Evolutionary conservation across 306 rosid genomes (phyloP), one percentile per base, ranked within the genome.

Genomic region (Adenanthera pavonina): DNA sequence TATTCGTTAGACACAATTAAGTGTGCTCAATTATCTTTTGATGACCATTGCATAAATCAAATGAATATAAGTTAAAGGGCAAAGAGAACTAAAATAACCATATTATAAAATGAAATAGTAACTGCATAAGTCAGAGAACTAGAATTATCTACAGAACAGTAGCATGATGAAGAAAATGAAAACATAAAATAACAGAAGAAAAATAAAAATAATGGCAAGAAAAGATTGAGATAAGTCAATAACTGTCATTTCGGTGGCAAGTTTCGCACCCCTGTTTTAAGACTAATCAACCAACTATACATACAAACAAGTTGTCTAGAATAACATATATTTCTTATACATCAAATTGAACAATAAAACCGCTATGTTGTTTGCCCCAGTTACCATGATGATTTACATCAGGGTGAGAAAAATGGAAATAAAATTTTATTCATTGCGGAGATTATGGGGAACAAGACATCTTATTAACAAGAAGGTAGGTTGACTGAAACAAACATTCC

Each of bases 291-390:
- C 44, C 46, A 41, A 11, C 51, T 47, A 40, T 11, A 68, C 3
- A 79, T 53, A 36, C 33, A 69, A 67, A 2, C 33, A 52, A 78
- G 82, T 38, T 65, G 76, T 69, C 54, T 43, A 54, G 56, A 33
- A 56, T 64, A 43, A 44, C 69, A 20, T 1, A 69, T 11, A 69
- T 69, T 41, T 69, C 57, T 43, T 68, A 14, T 52, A 34, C 62
- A 71, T 40, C 65, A 20, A 17, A 47, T 7, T 54, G 61, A 54
- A 54, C 5, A 14, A 38, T 11, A 19, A 69, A 46, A 64, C 19
- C 66, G 57, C 60, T 17, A 8, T 30, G 65, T 48, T 57, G 67
- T 67, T 68, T 46, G 57, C 48, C n/a, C 56, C 84, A 38, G 34
- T 65, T 75, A 54, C 14, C 33, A 47, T 44, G 30, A 56, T n/a